phyloP scores from a whole-genome alignment of 257 asterid genomes.

The Echium plantagineum region DNA sequence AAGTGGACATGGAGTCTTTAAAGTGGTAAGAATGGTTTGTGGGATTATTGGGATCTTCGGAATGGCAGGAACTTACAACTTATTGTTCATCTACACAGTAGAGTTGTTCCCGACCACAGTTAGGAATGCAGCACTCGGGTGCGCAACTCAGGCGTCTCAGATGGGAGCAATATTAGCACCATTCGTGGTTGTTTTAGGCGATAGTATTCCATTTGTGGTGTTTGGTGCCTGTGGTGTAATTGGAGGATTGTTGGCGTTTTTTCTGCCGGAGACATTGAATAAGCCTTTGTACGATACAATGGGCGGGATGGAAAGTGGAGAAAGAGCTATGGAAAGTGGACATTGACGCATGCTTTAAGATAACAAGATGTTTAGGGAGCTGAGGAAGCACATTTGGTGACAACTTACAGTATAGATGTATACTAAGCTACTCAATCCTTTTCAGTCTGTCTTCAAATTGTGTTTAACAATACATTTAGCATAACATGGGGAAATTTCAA shows the following conservation, averaged over 20 bases:
- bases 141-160: constrained; percentile 79
- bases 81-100: constrained; percentile 56
- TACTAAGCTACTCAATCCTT: too few relatives aligned
- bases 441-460: too few relatives aligned
- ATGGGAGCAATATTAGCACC: constrained; percentile 83
- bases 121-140: constrained; percentile 76
- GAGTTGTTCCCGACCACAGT: constrained; percentile 88
- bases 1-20: constrained; percentile 23
- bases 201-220: constrained; percentile 47
- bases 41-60: constrained; percentile 70
- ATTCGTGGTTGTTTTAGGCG: constrained; percentile 61
- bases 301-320: constrained; percentile 63
- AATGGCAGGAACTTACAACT: constrained; percentile 83
- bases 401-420: too few relatives aligned
- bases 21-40: constrained; percentile 35
- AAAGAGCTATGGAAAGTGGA: constrained; percentile 8
- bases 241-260: constrained; percentile 54
- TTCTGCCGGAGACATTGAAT: constrained; percentile 70
- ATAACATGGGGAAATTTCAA: too few relatives aligned
- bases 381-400: too few relatives aligned
- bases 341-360: neutral
- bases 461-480: too few relatives aligned
- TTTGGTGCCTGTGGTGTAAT: constrained; percentile 59
- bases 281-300: constrained; percentile 68
- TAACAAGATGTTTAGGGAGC: too few relatives aligned